Conservation (phyloP, 345 rosid genomes). For the Lepidium aucheri region DNA sequence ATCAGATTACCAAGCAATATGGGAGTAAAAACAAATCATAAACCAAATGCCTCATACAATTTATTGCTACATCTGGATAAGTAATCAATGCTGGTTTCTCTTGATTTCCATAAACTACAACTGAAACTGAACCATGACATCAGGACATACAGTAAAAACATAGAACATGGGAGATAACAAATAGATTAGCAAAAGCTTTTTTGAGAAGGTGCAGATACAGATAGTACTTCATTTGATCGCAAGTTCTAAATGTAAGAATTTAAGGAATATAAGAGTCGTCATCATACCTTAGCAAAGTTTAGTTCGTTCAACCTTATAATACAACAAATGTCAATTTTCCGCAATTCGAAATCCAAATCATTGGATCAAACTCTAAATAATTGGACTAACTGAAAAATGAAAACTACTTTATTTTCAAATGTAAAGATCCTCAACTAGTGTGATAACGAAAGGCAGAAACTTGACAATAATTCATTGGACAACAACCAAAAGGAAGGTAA, state of each 20-base stretch:
- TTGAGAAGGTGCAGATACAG: not conserved
- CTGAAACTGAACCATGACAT: too few species aligned
- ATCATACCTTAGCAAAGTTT: conserved; percentile 64
- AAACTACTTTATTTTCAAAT: too few species aligned
- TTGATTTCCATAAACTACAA: too few species aligned
- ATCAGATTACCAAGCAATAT: too few species aligned
- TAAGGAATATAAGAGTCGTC: conserved; percentile 4
- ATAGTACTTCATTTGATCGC: not conserved
- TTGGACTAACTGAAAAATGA: not conserved
- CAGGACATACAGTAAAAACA: conserved; percentile 9
- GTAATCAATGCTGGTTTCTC: too few species aligned
- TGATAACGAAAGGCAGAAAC: not conserved
- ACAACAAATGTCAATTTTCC: not conserved
- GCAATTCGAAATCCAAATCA: not conserved
- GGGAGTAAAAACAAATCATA: too few species aligned
- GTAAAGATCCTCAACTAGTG: not conserved
- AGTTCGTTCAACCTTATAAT: conserved; percentile 58
- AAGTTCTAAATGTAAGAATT: not conserved
- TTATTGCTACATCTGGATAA: too few species aligned
- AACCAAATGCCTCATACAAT: too few species aligned
- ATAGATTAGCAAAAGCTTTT: not conserved
- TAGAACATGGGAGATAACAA: not conserved
- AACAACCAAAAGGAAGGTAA: not conserved
- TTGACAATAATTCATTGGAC: not conserved
- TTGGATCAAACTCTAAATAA: not conserved